These are phyloP conservation scores for Diaporthe citriasiana DNA, from an alignment of 2,329 filamentous ascomycete genomes.

Conservation along the genomic window DNA sequence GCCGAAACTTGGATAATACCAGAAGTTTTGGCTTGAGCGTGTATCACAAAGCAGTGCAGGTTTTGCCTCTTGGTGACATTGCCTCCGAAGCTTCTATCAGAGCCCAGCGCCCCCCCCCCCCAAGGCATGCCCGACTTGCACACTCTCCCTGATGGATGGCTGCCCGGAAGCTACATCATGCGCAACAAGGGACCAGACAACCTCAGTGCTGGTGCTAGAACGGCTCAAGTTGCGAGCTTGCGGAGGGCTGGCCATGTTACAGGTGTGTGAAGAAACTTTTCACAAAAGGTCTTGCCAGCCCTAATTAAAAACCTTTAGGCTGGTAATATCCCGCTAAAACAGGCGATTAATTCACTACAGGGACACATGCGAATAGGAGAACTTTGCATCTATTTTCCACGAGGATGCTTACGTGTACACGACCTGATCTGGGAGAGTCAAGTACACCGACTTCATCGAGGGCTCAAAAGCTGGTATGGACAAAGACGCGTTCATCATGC, in stretches of 20 bases:
- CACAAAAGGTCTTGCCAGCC: neutral
- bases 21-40: neutral
- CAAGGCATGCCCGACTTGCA: slow-evolving; percentile 53
- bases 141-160: slow-evolving; percentile 52
- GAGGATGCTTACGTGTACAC: slow-evolving; percentile 9
- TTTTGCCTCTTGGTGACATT: neutral
- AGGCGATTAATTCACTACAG: neutral
- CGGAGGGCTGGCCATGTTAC: slow-evolving; percentile 65
- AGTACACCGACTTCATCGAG: slow-evolving; percentile 9
- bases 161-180: slow-evolving; percentile 54
- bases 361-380: slow-evolving; percentile 17
- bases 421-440: slow-evolving; percentile 10
- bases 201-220: slow-evolving; percentile 59
- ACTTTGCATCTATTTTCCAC: slow-evolving; percentile 17
- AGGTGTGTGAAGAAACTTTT: slow-evolving; percentile 47
- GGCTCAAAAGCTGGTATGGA: slow-evolving; percentile 4
- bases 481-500: slow-evolving; percentile 1
- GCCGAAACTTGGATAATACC: neutral
- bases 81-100: neutral
- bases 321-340: neutral
- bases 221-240: slow-evolving; percentile 62
- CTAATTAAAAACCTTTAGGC: neutral
- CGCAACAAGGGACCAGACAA: slow-evolving; percentile 63
- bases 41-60: neutral
- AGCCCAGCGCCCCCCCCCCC: neutral